A percentile compares a stretch with the other conserved stretches of the same genome.
Conservation (phyloP, 2,329 filamentous ascomycete species). For the Diaporthe sp. region DNA sequence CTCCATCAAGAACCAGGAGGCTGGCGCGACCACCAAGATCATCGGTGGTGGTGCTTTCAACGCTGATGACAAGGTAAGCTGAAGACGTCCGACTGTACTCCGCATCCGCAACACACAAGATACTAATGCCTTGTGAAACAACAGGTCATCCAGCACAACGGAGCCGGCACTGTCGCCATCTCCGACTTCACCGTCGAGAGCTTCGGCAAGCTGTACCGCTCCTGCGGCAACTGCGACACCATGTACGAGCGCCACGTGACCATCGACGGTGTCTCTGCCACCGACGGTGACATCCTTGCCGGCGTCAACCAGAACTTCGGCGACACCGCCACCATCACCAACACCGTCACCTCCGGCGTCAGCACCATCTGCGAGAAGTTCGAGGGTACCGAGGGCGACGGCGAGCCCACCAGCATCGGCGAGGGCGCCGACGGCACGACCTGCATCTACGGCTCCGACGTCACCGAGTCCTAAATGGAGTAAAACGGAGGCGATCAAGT, state of each 20-base stretch:
- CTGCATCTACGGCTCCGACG: constrained; percentile 42
- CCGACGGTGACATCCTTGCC: constrained; percentile 36
- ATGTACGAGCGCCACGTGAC: constrained; percentile 61
- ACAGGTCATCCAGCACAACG: constrained; percentile 55
- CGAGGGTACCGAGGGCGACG: constrained; percentile 38
- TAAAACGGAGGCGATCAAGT: background rate
- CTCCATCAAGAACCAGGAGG: constrained; percentile 53
- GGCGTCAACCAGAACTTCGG: constrained; percentile 42
- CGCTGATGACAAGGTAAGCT: constrained; percentile 51
- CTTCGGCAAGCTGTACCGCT: constrained; percentile 65
- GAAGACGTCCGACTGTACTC: background rate
- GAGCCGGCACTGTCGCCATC: constrained; percentile 51
- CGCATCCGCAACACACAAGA: background rate
- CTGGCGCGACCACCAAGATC: constrained; percentile 53
- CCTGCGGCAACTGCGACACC: constrained; percentile 60
- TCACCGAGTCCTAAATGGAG: constrained; percentile 5
- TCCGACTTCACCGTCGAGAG: constrained; percentile 58
- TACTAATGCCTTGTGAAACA: background rate
- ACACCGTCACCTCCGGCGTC: constrained; percentile 39
- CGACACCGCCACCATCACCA: constrained; percentile 48
- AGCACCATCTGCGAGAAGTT: constrained; percentile 41
- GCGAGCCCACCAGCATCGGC: constrained; percentile 41
- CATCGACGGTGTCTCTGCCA: constrained; percentile 56
- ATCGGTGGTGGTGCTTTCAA: constrained; percentile 55
- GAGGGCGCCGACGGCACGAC: constrained; percentile 40